Base-by-base conservation (phyloP, 345 rosid genomes). In the Noccaea caerulescens region DNA sequence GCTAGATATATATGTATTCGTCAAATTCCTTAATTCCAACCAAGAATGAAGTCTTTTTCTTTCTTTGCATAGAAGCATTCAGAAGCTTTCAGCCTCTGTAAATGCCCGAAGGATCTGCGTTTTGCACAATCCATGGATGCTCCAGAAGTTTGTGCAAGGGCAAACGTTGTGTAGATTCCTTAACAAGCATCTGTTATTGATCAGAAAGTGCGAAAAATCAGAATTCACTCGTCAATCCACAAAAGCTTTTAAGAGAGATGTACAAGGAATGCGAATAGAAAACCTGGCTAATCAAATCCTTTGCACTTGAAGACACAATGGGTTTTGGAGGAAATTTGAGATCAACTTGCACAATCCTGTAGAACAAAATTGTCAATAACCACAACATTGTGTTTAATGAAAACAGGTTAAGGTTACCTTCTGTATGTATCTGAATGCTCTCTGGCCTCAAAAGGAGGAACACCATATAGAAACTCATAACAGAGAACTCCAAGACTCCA, bases 401-500 rank as follows among this genome's bases (percentile, higher is more conserved):
- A 49, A 45, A 53, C 18, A 42, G 2, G 25, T 16, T 13, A 10
- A 37, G 42, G 5, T 70, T 73, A 89, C 96, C 97, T 91, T 83
- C 86, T 83, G 62, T 89, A 91, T 4, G 96, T 93, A 72, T 93
- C 97, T 2, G 98, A 87, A 78, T 93, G 97, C 69, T 87, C 93
- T 80, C 73, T 82, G 58, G 97, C 97, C 75, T 93, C 97, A 45
- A 91, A 91, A 16, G 96, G 96, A 68, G 97, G 97, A 3, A 84
- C 82, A 0, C 97, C 97, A 44, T 89, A 91, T 1, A 93, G 84
- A 72, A 93, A 93, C 80, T 93, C 97, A 54, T 91, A 93, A 71
- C 95, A 91, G 49, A 93, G 80, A 42, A 93, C 83, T 59, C 98
- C 98, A 58, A 93, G 93, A 80, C 98, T 93, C 98, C 98, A 93